Evolutionary conservation across 768 basidiomycete species (phyloP).

Genomic region (Floccularia luteovirens): DNA sequence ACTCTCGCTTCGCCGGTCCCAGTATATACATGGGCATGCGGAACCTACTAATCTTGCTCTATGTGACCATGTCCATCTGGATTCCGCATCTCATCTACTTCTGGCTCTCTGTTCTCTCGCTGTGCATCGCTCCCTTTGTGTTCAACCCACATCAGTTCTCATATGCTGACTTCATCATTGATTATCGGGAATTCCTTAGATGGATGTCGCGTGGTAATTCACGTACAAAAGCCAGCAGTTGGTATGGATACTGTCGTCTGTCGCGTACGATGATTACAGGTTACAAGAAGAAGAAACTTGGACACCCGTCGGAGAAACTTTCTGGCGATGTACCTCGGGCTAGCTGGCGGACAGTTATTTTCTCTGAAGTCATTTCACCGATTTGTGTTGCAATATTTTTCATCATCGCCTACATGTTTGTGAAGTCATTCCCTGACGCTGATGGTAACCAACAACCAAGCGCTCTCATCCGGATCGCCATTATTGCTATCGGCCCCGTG

Average conservation of each 20-base stretch:
- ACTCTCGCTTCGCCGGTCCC: slow-evolving; percentile 98
- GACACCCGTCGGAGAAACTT: slow-evolving; percentile 95
- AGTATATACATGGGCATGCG: slow-evolving; percentile 99
- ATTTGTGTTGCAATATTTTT: slow-evolving; percentile 72
- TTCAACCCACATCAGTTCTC: slow-evolving; percentile 99
- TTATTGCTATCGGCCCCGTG: slow-evolving; percentile 88
- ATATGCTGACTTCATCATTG: slow-evolving; percentile 94
- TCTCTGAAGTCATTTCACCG: slow-evolving; percentile 80
- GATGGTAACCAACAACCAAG: slow-evolving; percentile 65
- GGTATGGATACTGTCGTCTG: slow-evolving; percentile 98
- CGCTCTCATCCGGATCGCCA: slow-evolving; percentile 80
- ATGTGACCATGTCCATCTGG: slow-evolving; percentile 88
- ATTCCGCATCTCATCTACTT: slow-evolving; percentile 96
- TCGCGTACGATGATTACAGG: slow-evolving; percentile 97
- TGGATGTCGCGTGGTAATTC: slow-evolving; percentile 99
- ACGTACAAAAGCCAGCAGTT: slow-evolving; percentile 91
- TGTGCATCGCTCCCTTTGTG: slow-evolving; percentile 94
- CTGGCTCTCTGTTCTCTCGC: slow-evolving; percentile 93
- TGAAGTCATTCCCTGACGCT: slow-evolving; percentile 78
- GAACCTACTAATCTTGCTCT: slow-evolving; percentile 84
- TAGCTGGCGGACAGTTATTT: slow-evolving; percentile 74
- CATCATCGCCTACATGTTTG: slow-evolving; percentile 83
- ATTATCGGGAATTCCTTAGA: slow-evolving; percentile 95
- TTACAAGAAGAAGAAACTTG: slow-evolving; percentile 98
- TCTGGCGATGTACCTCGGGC: slow-evolving; percentile 94